Base-by-base conservation (phyloP, 2,329 filamentous ascomycete genomes). In the Colletotrichum sp. region DNA sequence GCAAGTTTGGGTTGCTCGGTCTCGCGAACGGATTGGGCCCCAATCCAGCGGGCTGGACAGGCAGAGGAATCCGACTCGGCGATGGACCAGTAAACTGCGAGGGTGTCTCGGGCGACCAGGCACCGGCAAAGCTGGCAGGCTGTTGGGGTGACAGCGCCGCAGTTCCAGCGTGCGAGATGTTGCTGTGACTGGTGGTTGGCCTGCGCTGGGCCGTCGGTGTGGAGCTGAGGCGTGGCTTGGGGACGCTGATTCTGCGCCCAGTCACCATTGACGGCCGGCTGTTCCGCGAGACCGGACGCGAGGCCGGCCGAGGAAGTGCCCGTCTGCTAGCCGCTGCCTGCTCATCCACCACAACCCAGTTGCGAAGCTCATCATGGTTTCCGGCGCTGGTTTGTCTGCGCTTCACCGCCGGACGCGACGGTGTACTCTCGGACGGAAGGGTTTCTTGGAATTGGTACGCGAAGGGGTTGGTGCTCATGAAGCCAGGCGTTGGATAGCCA, bases 341-440 rank as follows among this genome's bases (percentile, higher is more conserved):
- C 60, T 88, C 88, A 71, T 86, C 86, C 30, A 96, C 91, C 77
- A 96, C 88, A 32, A 96, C 93, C 94, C 94, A 96, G 84, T 92
- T 94, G 34, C 90, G 87, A 8, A 94, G 85, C 58, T 93, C 91
- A 77, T 92, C 89, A 18, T 74, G 74, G 38, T 87, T 85, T 21
- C 87, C 85, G 2, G 86, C 82, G 69, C 86, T 84, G n/a, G 90
- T 87, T 75, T 92, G 90, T 58, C 90, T 86, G 57, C 90, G 86
- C 80, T 92, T 92, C 3, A 87, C 84, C 2, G 88, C 85, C 5
- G 87, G 88, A 30, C 82, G 80, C 5, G 86, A 85, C 4, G 88
- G 86, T 10, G 88, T 88, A 3, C 86, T 82, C 21, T 86, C 85
- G 5, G 84, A 83, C 24, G 81, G 83, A 65, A 78, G 81, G 16